These are phyloP conservation scores for Scytalidium sp. DNA, from an alignment of 2,329 filamentous ascomycete genomes.

Conservation along the genomic window DNA sequence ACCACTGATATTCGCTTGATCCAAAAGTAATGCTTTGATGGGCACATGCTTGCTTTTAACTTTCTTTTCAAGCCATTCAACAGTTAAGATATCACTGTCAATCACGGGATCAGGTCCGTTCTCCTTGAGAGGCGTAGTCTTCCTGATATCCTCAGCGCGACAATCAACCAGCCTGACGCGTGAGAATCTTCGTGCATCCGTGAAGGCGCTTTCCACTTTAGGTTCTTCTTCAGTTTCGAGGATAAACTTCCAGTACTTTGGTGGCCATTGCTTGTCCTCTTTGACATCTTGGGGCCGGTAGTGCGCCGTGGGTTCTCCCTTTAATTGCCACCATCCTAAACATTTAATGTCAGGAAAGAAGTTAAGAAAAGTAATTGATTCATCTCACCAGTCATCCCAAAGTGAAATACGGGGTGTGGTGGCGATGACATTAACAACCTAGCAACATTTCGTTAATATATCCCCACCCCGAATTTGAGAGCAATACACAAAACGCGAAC, in stretches of 20 bases:
- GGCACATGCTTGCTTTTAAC: conserved; percentile 77
- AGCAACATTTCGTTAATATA: no score
- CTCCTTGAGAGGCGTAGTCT: conserved; percentile 75
- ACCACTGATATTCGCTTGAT: conserved; percentile 85
- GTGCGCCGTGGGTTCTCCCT: conserved; percentile 72
- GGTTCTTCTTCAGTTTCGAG: conserved; percentile 59
- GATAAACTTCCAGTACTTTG: conserved; percentile 84
- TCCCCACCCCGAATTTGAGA: neutral
- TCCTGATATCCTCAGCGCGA: conserved; percentile 70
- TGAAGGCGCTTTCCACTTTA: conserved; percentile 68
- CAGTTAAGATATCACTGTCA: conserved; percentile 74
- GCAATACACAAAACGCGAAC: neutral
- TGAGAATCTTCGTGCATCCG: conserved; percentile 76
- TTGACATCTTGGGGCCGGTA: conserved; percentile 62
- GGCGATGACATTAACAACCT: conserved; percentile 70
- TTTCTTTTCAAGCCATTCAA: conserved; percentile 69
- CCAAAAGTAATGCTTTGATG: conserved; percentile 82
- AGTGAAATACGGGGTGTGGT: conserved; percentile 86
- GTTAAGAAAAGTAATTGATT: neutral
- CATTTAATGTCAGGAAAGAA: neutral
- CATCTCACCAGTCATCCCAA: conserved; percentile 63
- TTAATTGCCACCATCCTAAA: conserved; percentile 80
- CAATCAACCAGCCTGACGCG: conserved; percentile 82
- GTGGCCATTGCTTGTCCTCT: conserved; percentile 71
- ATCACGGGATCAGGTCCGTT: conserved; percentile 93